phyloP scores from a whole-genome alignment of 2,329 filamentous ascomycete species.

The Didymella glomerata region DNA sequence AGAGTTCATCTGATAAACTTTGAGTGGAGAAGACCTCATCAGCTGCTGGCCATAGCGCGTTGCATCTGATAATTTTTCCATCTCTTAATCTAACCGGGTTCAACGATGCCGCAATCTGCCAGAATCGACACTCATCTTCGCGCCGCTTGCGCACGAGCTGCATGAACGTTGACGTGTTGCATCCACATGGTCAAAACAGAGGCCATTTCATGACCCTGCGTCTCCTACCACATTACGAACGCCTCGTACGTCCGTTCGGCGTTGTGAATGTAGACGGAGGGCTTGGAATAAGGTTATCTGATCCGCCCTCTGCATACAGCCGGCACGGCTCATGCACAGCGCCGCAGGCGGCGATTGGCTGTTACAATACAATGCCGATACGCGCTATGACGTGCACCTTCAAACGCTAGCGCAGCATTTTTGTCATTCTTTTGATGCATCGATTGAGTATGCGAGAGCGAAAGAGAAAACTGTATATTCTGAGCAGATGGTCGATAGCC shows the following conservation, averaged over 20 bases:
- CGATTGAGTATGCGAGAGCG: neutral
- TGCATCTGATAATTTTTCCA: conserved; percentile 28
- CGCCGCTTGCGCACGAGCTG: conserved; percentile 14
- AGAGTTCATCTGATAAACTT: conserved; percentile 28
- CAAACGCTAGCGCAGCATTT: conserved; percentile 1
- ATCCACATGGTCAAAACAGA: conserved; percentile 14
- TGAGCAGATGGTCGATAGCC: neutral
- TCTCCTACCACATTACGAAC: conserved; percentile 14
- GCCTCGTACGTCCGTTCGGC: conserved; percentile 19
- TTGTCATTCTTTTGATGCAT: neutral
- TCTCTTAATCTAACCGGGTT: conserved; percentile 6
- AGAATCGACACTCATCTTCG: conserved; percentile 5
- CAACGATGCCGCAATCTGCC: conserved; percentile 13
- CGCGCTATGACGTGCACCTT: conserved; percentile 23
- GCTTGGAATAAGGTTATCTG: conserved; percentile 42
- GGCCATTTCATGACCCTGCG: conserved; percentile 12
- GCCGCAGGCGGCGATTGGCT: conserved; percentile 12
- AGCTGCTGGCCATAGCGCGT: conserved; percentile 11
- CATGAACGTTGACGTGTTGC: conserved; percentile 31
- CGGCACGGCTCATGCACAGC: neutral
- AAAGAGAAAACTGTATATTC: conserved; percentile 14
- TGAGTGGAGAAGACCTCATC: conserved; percentile 9
- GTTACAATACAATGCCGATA: neutral
- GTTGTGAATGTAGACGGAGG: conserved; percentile 1
- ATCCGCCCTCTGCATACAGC: conserved; percentile 41